Evolutionary conservation across 1,139 yeast genomes (phyloP), one percentile per base, ranked within the genome.

Genomic region (Saccharomycopsis hybrid): DNA sequence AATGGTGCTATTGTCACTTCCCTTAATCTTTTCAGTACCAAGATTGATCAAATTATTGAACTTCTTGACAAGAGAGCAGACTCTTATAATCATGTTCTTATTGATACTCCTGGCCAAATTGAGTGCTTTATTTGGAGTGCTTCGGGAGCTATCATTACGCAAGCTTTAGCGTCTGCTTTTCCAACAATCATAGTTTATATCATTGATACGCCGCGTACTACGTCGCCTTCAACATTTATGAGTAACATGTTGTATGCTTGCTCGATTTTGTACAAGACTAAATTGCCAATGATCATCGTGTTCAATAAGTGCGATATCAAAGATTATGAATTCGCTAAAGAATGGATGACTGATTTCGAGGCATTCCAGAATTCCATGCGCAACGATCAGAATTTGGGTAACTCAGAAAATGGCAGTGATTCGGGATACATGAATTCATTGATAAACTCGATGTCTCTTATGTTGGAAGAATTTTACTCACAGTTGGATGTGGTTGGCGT

Each of bases 1-100:
- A 94, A 94, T 63, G 99, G 99, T 48, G 97, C 98, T 4, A 94
- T 94, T 63, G 96, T 94, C 58, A 94, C 98, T 0, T 87, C 96
- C 13, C 72, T 94, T 55, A 94, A 94, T 62, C 70, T 94, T 51
- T 94, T 94, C 62, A 74, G 96, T 48, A 94, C 99, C 30, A 94
- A 94, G 66, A 88, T 94, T 52, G 99, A 94, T 63, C 98, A 94
- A 67, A 97, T 94, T 5, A 80, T 94, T 53, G 76, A 78, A 45
- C 72, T 94, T 45, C 86, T 90, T 25, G 96, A 90, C 61, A 88
- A 88, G 62, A 77, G 94, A 60, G 73, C 87, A 1, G 82, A 78
- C 31, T 69, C 70, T 43, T 76, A 77, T 55, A 68, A 78, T 32
- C 84, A 89, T 64, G 86, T 92, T 55, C 84, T 94, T 44, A 78